Base-by-base conservation (phyloP, 176 grass and related monocot genomes). In the Oryza rufipogon region DNA sequence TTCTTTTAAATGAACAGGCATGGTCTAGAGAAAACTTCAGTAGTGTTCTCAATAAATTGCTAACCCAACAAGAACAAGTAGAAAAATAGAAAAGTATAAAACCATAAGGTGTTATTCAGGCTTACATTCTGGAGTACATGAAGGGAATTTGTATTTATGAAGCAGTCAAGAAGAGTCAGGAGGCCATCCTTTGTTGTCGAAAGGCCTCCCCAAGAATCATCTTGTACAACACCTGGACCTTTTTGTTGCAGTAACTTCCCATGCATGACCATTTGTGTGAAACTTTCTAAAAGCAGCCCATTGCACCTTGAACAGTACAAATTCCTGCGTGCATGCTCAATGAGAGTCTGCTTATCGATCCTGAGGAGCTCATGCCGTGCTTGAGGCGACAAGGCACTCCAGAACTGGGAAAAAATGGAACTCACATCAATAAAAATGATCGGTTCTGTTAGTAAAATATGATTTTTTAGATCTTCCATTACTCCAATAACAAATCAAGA, bases 271-370 rank as follows among this genome's bases (percentile, higher is more conserved):
- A 95, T 93, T 80, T 98, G 95, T 83, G 91, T 66, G 63, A 94
- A 97, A 75, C 87, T 87, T 84, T 98, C 95, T 70, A 98, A 75
- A 69, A 97, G 91, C 78, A 97, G 74, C 11, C 94, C 94, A 85
- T 97, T 94, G 69, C 94, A 97, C 46, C 94, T 92, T 71, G 94
- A 97, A 79, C 92, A 97, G 77, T 97, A 97, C 4, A 97, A 65
- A 58, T 97, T 97, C 77, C 84, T 97, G 66, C 94, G 83, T 71
- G 86, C 85, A 87, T 97, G 94, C 69, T 97, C 94, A 15, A 94
- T 94, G 28, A 97, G 86, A 42, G 90, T 75, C 28, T 92, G 94
- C 36, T 94, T 97, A 88, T 97, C 94, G 19, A 97, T 84, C 74
- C 81, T 89, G 71, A 97, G 88, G 65, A 97, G 75, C 42, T 83